phyloP scores from a whole-genome alignment of 2,329 filamentous ascomycete genomes.

The Rhytidhysteron rufulum region DNA sequence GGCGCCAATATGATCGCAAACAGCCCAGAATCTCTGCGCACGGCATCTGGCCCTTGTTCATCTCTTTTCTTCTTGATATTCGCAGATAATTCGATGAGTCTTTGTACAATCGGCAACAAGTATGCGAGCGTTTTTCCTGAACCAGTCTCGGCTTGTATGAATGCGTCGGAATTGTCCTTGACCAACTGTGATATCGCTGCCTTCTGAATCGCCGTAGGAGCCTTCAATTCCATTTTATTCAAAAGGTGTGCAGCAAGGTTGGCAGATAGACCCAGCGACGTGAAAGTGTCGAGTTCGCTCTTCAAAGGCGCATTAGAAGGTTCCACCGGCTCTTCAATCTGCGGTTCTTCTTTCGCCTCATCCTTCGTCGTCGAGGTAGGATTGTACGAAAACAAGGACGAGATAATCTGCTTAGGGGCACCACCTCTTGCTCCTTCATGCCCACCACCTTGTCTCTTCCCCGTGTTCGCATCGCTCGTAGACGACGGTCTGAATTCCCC shows the following conservation, averaged over 20 bases:
- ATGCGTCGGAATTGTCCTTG: constrained; percentile 80
- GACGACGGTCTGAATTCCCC: constrained; percentile 36
- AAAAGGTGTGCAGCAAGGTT: constrained; percentile 77
- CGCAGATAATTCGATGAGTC: constrained; percentile 71
- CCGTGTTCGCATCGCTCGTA: constrained; percentile 18
- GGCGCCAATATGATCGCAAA: constrained; percentile 94
- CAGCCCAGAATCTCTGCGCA: constrained; percentile 81
- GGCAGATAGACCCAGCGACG: constrained; percentile 75
- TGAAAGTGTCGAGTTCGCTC: constrained; percentile 81
- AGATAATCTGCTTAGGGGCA: constrained; percentile 66
- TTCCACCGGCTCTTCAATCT: constrained; percentile 51
- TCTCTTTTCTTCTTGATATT: constrained; percentile 41
- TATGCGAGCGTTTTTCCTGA: constrained; percentile 98
- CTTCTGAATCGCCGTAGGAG: constrained; percentile 92
- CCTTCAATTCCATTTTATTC: constrained; percentile 81
- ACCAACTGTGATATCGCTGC: constrained; percentile 79
- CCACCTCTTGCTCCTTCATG: constrained; percentile 29
- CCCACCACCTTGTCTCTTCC: constrained; percentile 24
- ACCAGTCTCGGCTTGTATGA: constrained; percentile 94
- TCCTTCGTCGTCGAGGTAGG: constrained; percentile 65
- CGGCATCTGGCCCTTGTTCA: constrained; percentile 39
- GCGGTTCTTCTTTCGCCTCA: constrained; percentile 43
- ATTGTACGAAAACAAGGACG: constrained; percentile 89
- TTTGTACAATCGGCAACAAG: constrained; percentile 83
- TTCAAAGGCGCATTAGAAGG: constrained; percentile 89